Percentiles rank a stretch among this genome's conserved stretches.
These are phyloP conservation scores for Microsporum ferrugineum DNA, from an alignment of 2,329 filamentous ascomycete species.

Conservation along the genomic window DNA sequence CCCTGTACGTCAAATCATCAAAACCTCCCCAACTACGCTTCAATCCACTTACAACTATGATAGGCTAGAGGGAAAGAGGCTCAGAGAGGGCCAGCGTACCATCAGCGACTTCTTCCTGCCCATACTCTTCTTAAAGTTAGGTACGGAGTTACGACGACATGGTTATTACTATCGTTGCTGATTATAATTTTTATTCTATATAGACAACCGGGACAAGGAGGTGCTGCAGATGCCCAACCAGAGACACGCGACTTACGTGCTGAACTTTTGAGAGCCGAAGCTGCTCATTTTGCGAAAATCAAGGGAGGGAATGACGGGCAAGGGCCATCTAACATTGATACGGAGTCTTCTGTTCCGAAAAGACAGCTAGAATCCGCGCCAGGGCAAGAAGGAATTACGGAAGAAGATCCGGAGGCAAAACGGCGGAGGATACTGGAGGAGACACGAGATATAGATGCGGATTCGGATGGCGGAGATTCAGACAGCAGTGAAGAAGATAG, in stretches of 20 bases:
- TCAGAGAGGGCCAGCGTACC: conserved; percentile 83
- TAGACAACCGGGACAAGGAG: conserved; percentile 78
- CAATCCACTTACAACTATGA: conserved; percentile 18
- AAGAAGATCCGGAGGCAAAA: conserved; percentile 68
- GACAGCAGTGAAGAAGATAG: conserved; percentile 52
- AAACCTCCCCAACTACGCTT: not conserved
- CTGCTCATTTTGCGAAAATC: conserved; percentile 75
- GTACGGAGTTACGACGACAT: conserved; percentile 30
- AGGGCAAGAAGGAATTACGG: conserved; percentile 31
- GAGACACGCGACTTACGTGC: conserved; percentile 69
- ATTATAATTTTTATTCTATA: conserved; percentile 13
- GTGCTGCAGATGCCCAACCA: conserved; percentile 60
- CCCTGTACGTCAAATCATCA: conserved; percentile 46
- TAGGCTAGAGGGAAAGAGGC: conserved; percentile 90
- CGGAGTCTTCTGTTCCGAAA: conserved; percentile 44
- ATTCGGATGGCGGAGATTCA: conserved; percentile 53
- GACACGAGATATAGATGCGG: conserved; percentile 75
- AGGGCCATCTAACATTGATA: conserved; percentile 30
- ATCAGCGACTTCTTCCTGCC: conserved; percentile 87
- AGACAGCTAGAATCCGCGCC: conserved; percentile 49
- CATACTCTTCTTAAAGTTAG: conserved; percentile 87
- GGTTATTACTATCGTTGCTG: not conserved
- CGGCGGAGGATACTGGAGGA: conserved; percentile 78
- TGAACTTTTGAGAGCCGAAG: conserved; percentile 81
- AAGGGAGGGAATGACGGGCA: conserved; percentile 47